A percentile compares a stretch with the other conserved stretches of the same genome.
Conservation (phyloP, 225 moss, liverwort and hornwort species). For the Marchantia polymorpha region DNA sequence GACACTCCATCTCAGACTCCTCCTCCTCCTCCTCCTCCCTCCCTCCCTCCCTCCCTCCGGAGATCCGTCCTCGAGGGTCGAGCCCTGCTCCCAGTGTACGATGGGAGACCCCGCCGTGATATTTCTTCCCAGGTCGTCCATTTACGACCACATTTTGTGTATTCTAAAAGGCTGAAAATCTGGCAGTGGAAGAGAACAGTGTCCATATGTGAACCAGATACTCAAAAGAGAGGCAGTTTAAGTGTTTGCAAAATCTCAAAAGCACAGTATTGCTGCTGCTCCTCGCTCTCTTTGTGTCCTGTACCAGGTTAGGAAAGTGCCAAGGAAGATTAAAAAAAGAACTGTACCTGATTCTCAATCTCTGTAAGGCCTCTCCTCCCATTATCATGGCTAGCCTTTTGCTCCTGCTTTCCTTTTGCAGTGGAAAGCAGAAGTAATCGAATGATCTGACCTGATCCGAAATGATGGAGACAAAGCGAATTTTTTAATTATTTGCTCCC, state of each 20-base stretch:
- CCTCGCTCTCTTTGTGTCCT: not conserved
- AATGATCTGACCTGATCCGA: no score
- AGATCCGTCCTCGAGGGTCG: constrained; percentile 1
- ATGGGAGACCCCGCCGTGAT: not conserved
- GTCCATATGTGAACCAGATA: not conserved
- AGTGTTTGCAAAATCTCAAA: not conserved
- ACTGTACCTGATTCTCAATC: not conserved
- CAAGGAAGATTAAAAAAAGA: not conserved
- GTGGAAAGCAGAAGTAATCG: no score
- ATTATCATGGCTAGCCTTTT: no score
- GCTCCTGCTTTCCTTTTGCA: no score
- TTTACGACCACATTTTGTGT: no score
- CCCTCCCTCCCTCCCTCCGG: no score
- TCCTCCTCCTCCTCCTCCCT: not conserved
- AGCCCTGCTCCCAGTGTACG: not conserved
- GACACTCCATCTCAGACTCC: not conserved
- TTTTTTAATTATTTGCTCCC: no score
- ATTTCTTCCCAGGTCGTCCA: not conserved
- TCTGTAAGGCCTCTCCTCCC: no score
- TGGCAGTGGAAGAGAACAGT: no score
- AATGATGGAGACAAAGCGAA: no score
- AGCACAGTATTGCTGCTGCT: not conserved
- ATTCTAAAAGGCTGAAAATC: no score
- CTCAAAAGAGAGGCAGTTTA: not conserved
- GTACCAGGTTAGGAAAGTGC: not conserved